These are phyloP conservation scores for Zygnema cylindricum DNA, from an alignment of 139 green algal genomes.

Conservation along the genomic window DNA sequence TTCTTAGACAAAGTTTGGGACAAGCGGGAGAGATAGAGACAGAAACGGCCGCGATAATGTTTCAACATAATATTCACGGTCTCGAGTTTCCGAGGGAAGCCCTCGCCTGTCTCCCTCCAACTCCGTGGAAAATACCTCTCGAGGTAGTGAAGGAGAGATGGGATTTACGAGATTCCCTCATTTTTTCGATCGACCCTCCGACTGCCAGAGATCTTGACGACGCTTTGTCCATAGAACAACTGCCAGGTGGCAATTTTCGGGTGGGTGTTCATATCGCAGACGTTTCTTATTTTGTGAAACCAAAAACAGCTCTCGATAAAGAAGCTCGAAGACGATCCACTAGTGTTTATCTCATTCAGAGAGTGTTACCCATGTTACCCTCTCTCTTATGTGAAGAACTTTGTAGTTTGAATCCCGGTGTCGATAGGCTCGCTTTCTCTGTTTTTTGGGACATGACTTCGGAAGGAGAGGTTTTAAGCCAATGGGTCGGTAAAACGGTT, in stretches of 20 bases:
- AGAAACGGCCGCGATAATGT: conserved; percentile 71
- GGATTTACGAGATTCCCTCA: conserved; percentile 76
- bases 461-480: conserved; percentile 66
- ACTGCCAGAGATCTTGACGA: conserved; percentile 71
- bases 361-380: conserved; percentile 70
- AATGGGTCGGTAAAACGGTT: conserved; percentile 67
- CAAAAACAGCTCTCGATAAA: conserved; percentile 79
- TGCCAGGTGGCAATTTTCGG: conserved; percentile 44
- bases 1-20: conserved; percentile 69
- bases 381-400: conserved; percentile 68
- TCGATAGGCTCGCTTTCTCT: conserved; percentile 67
- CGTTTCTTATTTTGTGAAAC: conserved; percentile 67
- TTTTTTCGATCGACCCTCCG: conserved; percentile 68
- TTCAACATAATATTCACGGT: conserved; percentile 40
- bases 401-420: conserved; percentile 67
- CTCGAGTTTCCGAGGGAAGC: conserved; percentile 67
- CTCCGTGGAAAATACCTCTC: conserved; percentile 76
- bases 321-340: conserved; percentile 59
- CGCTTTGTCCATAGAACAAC: conserved; percentile 57
- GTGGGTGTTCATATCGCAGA: conserved; percentile 72
- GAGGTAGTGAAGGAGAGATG: conserved; percentile 71
- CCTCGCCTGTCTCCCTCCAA: conserved; percentile 82
- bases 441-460: conserved; percentile 62
- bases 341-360: conserved; percentile 65
- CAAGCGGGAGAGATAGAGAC: conserved; percentile 78